phyloP scores from a whole-genome alignment of 2,329 filamentous ascomycete species.

The Ophioceras dolichostomum region DNA sequence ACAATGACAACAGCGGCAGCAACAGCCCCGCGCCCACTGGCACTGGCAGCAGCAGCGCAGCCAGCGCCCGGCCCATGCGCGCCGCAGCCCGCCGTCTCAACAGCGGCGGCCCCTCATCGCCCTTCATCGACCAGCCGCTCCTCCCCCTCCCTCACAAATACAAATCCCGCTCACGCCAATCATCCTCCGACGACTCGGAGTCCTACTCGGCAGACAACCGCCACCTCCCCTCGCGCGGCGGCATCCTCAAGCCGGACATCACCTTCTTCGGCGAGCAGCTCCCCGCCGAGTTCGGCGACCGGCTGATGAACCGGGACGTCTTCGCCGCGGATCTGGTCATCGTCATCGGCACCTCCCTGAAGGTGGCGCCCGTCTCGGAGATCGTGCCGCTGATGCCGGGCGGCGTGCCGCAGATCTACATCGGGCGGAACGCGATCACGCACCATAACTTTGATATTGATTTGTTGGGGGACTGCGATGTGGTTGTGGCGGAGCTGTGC shows the following conservation, averaged over 20 bases:
- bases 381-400: slow-evolving; percentile 70
- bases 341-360: slow-evolving; percentile 91
- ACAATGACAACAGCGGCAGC: slow-evolving; percentile 5
- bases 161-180: slow-evolving; percentile 25
- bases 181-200: slow-evolving; percentile 31
- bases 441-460: slow-evolving; percentile 97
- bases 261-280: slow-evolving; percentile 94
- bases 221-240: slow-evolving; percentile 54
- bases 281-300: slow-evolving; percentile 68
- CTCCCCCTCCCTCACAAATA: slow-evolving; percentile 4
- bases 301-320: slow-evolving; percentile 71
- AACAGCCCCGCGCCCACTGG: slow-evolving; percentile 7
- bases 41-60: slow-evolving; percentile 11
- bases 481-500: slow-evolving; percentile 78
- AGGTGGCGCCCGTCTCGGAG: slow-evolving; percentile 90
- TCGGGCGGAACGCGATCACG: slow-evolving; percentile 69
- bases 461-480: slow-evolving; percentile 87
- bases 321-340: slow-evolving; percentile 78
- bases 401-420: slow-evolving; percentile 82
- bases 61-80: neutral
- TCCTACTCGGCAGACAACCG: too few relatives aligned
- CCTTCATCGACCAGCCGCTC: too few relatives aligned
- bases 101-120: too few relatives aligned
- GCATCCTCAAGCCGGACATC: slow-evolving; percentile 94
- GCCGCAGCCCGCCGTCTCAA: slow-evolving; percentile 4